A percentile compares a stretch with the other conserved stretches of the same genome.
These are phyloP conservation scores for Pseudonectria buxi DNA, from an alignment of 2,329 filamentous ascomycete genomes.

Conservation along the genomic window DNA sequence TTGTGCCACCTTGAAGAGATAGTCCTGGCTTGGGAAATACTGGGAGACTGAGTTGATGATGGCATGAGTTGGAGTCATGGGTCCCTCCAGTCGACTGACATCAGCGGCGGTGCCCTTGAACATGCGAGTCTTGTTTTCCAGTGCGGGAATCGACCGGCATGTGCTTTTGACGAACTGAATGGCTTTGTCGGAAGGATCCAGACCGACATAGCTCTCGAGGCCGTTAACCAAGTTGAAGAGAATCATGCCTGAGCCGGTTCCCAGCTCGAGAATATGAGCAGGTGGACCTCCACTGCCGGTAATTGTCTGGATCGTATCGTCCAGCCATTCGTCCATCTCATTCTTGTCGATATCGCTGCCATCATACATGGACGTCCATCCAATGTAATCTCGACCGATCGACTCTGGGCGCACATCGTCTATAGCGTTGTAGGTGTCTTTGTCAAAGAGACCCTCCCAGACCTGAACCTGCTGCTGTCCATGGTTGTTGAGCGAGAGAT, in stretches of 20 bases:
- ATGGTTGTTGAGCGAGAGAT: background rate
- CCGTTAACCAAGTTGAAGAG: constrained; percentile 20
- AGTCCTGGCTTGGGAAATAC: constrained; percentile 22
- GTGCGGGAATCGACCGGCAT: constrained; percentile 4
- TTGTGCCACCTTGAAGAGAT: constrained; percentile 12
- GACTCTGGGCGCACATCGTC: constrained; percentile 2
- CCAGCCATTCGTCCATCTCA: constrained; percentile 28
- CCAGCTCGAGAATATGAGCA: constrained; percentile 21
- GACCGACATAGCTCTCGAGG: constrained; percentile 20
- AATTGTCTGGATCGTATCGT: constrained; percentile 21
- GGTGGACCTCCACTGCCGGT: constrained; percentile 5
- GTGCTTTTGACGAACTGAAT: constrained; percentile 12
- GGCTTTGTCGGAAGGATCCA: constrained; percentile 18
- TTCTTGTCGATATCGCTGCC: constrained; percentile 17
- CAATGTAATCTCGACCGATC: constrained; percentile 22
- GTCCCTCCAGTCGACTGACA: constrained; percentile 1
- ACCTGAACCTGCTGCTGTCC: constrained; percentile 6
- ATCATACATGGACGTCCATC: constrained; percentile 28
- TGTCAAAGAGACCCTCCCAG: constrained; percentile 15
- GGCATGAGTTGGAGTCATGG: constrained; percentile 7
- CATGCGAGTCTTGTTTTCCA: constrained; percentile 9
- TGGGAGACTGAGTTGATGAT: constrained; percentile 24
- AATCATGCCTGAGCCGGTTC: constrained; percentile 26
- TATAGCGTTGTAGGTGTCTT: constrained; percentile 9
- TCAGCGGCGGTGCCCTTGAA: constrained; percentile 16